Conservation (phyloP, 768 basidiomycete genomes). For the Paxillus ammoniavirescens region DNA sequence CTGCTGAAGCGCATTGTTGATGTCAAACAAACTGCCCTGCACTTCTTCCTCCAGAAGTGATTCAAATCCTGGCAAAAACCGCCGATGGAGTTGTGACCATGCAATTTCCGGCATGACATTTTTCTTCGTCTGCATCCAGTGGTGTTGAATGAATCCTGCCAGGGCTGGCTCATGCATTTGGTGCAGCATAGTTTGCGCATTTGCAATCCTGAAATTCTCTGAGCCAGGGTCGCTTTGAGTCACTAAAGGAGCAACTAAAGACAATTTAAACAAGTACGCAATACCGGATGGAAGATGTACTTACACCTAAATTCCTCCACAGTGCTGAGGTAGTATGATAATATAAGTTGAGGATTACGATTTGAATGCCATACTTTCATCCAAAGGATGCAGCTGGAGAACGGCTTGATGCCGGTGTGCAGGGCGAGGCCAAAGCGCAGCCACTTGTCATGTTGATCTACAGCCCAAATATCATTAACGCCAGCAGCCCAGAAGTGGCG, state of each 20-base stretch:
- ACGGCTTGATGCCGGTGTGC: not conserved
- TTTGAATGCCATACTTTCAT: conserved; percentile 5
- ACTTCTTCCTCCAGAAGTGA: too few species aligned
- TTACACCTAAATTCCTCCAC: not conserved
- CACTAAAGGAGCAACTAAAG: not conserved
- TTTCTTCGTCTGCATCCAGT: too few species aligned
- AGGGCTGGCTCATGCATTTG: conserved; percentile 41
- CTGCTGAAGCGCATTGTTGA: too few species aligned
- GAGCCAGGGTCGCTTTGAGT: not conserved
- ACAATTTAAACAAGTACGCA: not conserved
- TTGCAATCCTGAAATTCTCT: conserved; percentile 43
- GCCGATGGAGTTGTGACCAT: too few species aligned
- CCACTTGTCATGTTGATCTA: conserved; percentile 7
- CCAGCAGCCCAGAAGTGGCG: not conserved
- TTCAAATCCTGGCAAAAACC: too few species aligned
- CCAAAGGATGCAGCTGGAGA: not conserved
- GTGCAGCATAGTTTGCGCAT: conserved; percentile 38
- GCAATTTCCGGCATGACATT: too few species aligned
- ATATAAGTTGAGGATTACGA: not conserved
- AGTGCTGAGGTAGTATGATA: not conserved
- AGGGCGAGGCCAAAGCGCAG: not conserved
- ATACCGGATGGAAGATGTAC: not conserved
- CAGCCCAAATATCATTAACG: not conserved
- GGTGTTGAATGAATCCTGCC: too few species aligned
- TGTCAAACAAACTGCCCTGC: too few species aligned